Evolutionary conservation across 2,329 filamentous ascomycete species (phyloP).

Genomic region (Emericellopsis atlantica): DNA sequence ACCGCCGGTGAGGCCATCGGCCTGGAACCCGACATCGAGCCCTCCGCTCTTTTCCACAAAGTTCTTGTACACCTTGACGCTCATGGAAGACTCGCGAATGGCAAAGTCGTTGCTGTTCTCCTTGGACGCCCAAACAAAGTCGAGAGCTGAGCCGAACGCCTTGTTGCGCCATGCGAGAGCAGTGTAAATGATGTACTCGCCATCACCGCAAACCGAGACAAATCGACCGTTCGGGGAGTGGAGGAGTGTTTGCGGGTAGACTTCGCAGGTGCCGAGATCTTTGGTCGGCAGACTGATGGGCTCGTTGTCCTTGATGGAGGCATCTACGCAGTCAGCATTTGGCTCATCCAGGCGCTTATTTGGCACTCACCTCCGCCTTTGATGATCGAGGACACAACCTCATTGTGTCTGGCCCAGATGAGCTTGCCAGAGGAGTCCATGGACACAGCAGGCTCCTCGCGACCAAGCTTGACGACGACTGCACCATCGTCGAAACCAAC

Average conservation of each 20-base stretch:
- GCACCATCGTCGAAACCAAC: slow-evolving; percentile 97
- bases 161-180: slow-evolving; percentile 95
- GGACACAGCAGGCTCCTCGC: slow-evolving; percentile 92
- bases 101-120: slow-evolving; percentile 98
- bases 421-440: slow-evolving; percentile 96
- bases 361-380: slow-evolving; percentile 57
- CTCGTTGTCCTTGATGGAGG: slow-evolving; percentile 74
- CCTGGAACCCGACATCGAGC: slow-evolving; percentile 88
- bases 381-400: slow-evolving; percentile 89
- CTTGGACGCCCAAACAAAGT: slow-evolving; percentile 95
- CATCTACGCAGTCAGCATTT: slow-evolving; percentile 38
- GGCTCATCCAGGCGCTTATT: neutral
- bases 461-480: slow-evolving; percentile 93
- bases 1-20: slow-evolving; percentile 81
- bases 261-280: slow-evolving; percentile 89
- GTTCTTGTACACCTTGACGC: slow-evolving; percentile 95
- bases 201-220: slow-evolving; percentile 73
- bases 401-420: slow-evolving; percentile 90
- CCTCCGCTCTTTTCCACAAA: slow-evolving; percentile 86
- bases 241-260: slow-evolving; percentile 87
- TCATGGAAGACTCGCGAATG: slow-evolving; percentile 86
- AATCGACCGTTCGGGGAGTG: slow-evolving; percentile 95
- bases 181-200: slow-evolving; percentile 98
- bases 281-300: slow-evolving; percentile 81
- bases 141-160: slow-evolving; percentile 86